Base-by-base conservation (phyloP, 1,284 basidiomycete genomes). In the Ustilago curta region DNA sequence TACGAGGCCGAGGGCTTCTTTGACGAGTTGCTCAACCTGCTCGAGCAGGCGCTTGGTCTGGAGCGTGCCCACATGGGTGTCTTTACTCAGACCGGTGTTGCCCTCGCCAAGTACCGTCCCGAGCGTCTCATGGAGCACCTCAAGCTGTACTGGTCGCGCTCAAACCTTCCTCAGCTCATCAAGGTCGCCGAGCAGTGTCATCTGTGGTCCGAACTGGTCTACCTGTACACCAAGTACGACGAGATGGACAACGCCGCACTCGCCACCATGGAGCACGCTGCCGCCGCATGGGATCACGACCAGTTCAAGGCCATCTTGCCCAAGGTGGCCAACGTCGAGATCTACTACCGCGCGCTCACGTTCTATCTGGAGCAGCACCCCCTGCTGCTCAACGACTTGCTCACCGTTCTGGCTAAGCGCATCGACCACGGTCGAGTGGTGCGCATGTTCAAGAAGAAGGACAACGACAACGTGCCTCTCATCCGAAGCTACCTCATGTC, bases 111-210 rank as follows among this genome's bases (percentile, higher is more conserved):
- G 87, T 99, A 99, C 87, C 90, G 91, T 82, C 96, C 97, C 1
- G 92, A 93, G 81, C 95, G 94, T 91, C 92, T 99, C 69, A 97
- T 99, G 96, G 97, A 99, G 85, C 95, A 99, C 87, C 89, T 99
- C 74, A 98, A 96, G 87, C 89, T 98, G 50, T 99, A 97, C 87
- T 96, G 97, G 81, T 92, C 94, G 51, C 92, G 97, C 64, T 95
- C 96, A 89, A 99, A 98, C 86, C 95, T 98, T 78, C 91, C 93
- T 52, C 91, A 92, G 89, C 94, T 97, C 82, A 95, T 99, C 88
- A 93, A 92, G 87, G 93, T 94, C 12, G 90, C 94, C 7, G 94
- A 98, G 87, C 92, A 92, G 82, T 94, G 93, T n/a, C 96, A 99
- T 80, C 90, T 99, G 59, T 99, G 97, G 96, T 77, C 94, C n/a